These are phyloP conservation scores for Potentilla sterilis DNA, from an alignment of 306 rosid species.

Conservation along the genomic window DNA sequence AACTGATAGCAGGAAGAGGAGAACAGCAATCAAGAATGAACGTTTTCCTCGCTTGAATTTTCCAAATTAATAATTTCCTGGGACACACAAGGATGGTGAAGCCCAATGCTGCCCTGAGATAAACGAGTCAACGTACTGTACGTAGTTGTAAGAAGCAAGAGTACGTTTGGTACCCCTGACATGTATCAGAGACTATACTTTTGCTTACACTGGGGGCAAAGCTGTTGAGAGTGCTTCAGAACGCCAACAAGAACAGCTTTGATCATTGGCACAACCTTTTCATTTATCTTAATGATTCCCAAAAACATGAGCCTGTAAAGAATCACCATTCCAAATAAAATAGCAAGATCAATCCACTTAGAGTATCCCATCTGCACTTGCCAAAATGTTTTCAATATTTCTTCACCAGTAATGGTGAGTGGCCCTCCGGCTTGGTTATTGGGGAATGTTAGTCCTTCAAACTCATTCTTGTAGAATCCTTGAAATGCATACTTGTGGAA, in stretches of 20 bases:
- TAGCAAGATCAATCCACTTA: conserved; percentile 61
- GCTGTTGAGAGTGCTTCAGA: neutral
- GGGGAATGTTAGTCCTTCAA: conserved; percentile 38
- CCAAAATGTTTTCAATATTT: conserved; percentile 40
- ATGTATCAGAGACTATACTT: no score
- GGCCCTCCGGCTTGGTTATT: conserved; percentile 24
- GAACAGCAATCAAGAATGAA: no score
- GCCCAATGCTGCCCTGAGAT: no score
- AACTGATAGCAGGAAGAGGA: no score
- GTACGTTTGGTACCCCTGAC: no score
- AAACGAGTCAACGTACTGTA: no score
- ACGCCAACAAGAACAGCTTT: neutral
- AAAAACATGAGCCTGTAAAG: conserved; percentile 43
- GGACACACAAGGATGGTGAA: no score
- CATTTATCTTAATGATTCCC: conserved; percentile 40
- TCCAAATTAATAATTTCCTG: no score
- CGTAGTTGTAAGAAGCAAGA: no score
- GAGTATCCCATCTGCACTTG: conserved; percentile 51
- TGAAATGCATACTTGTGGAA: conserved; percentile 41
- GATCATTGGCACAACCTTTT: conserved; percentile 37
- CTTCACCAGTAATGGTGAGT: conserved; percentile 35
- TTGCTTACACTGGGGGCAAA: no score
- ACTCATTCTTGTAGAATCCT: no score
- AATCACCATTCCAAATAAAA: conserved; percentile 52
- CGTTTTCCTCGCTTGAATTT: no score